A percentile compares a stretch with the other conserved stretches of the same genome.
Evolutionary conservation across 169 alveolate species (phyloP).

Genomic region (Eimeria praecox): DNA sequence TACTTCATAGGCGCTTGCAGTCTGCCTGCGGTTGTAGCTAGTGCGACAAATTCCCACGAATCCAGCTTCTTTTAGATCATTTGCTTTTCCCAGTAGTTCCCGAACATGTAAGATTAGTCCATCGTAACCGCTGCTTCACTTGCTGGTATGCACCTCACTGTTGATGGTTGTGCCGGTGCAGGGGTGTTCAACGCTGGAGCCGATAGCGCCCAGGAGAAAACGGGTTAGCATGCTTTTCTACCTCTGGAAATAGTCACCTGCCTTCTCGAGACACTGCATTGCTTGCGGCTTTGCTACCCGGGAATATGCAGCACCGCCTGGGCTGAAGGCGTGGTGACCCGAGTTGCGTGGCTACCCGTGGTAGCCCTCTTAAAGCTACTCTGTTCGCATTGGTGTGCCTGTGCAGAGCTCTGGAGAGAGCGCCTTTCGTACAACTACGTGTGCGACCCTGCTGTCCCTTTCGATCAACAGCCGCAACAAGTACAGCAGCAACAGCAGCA

Average conservation of each 20-base stretch:
- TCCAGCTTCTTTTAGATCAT: background rate
- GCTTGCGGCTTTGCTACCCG: background rate
- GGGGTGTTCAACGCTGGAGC: constrained; percentile 68
- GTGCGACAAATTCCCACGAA: background rate
- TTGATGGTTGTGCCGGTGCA: constrained; percentile 10
- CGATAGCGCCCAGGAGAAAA: constrained; percentile 65
- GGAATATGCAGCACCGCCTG: background rate
- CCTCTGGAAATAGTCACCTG: background rate
- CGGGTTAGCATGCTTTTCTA: constrained; percentile 4
- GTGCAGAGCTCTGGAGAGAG: constrained; percentile 75
- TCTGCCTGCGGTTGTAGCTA: background rate
- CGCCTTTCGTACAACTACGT: constrained; percentile 69
- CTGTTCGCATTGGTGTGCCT: background rate
- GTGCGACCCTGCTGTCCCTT: constrained; percentile 70
- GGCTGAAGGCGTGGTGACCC: background rate
- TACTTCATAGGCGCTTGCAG: background rate
- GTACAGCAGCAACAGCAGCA: constrained; percentile 40
- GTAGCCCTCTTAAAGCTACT: background rate
- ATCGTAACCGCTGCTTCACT: background rate
- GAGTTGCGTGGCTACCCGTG: background rate
- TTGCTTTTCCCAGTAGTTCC: background rate
- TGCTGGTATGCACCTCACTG: background rate
- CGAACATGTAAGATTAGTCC: background rate
- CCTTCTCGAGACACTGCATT: background rate
- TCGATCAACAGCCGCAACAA: constrained; percentile 57